These are phyloP conservation scores for Penicillium glabrum DNA, from an alignment of 2,329 filamentous ascomycete genomes.

Conservation along the genomic window DNA sequence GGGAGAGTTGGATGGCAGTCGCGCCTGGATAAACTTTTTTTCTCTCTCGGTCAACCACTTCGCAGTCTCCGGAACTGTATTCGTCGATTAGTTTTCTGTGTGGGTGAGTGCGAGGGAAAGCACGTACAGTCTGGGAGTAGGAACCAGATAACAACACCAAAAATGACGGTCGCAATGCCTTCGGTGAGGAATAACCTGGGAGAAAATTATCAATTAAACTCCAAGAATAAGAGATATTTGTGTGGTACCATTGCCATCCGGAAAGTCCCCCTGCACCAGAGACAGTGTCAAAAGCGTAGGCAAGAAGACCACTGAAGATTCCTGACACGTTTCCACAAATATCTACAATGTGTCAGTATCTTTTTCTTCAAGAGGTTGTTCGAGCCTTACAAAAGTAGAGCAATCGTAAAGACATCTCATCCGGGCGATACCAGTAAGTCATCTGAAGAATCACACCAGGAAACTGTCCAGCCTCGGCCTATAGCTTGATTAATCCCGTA, in stretches of 20 bases:
- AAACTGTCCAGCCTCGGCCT: conserved; percentile 43
- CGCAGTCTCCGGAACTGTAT: conserved; percentile 44
- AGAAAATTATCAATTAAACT: not conserved
- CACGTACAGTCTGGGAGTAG: conserved; percentile 52
- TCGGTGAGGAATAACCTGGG: conserved; percentile 25
- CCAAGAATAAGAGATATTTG: not conserved
- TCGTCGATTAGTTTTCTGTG: not conserved
- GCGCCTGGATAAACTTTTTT: conserved; percentile 51
- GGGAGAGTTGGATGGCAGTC: conserved; percentile 45
- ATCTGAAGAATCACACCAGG: conserved; percentile 45
- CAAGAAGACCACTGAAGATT: conserved; percentile 45
- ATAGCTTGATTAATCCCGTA: not conserved
- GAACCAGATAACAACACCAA: conserved; percentile 19
- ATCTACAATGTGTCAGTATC: not conserved
- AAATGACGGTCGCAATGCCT: conserved; percentile 23
- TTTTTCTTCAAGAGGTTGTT: not conserved
- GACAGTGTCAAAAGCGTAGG: conserved; percentile 45
- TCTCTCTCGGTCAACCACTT: conserved; percentile 49
- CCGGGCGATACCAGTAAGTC: conserved; percentile 49
- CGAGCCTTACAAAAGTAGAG: conserved; percentile 45
- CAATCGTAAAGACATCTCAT: conserved; percentile 43
- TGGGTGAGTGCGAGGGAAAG: no score
- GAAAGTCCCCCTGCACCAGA: conserved; percentile 35
- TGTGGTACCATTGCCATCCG: conserved; percentile 27
- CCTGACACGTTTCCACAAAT: conserved; percentile 44